These are phyloP conservation scores for Fraxinus platypoda DNA, from an alignment of 305 asterid genomes.

Conservation along the genomic window DNA sequence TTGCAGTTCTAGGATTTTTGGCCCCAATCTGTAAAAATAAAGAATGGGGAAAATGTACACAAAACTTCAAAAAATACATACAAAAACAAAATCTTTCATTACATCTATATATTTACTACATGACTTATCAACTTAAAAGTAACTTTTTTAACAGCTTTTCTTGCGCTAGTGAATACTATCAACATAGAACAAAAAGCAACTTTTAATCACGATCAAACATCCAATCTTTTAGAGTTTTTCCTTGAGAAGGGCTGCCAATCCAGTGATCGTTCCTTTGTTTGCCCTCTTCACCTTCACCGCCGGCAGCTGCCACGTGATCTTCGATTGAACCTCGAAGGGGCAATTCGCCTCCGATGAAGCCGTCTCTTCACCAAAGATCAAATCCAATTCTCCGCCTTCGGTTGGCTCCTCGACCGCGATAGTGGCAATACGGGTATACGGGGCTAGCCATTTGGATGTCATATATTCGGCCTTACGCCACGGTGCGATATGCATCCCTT, in stretches of 20 bases:
- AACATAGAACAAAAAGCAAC: not conserved
- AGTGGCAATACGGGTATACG: constrained; percentile 44
- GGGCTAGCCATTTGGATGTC: constrained; percentile 81
- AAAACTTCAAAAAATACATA: not conserved
- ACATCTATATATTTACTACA: not conserved
- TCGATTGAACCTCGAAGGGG: not conserved
- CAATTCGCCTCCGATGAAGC: constrained; percentile 13
- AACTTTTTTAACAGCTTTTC: not conserved
- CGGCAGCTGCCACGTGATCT: constrained; percentile 45
- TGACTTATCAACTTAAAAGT: not conserved
- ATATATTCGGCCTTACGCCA: constrained; percentile 89
- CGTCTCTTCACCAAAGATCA: constrained; percentile 52
- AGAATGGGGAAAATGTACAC: not conserved
- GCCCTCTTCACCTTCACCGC: constrained; percentile 36
- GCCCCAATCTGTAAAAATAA: not conserved
- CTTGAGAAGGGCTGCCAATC: constrained; percentile 51
- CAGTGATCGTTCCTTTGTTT: constrained; percentile 43
- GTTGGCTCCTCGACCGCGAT: not conserved
- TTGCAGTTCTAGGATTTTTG: not conserved
- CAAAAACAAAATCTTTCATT: not conserved
- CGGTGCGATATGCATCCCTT: constrained; percentile 92
- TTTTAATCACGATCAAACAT: constrained; percentile 25
- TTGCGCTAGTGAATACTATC: no score
- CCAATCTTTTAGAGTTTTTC: constrained; percentile 33
- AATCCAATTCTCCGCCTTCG: constrained; percentile 43